Evolutionary conservation across 768 basidiomycete species (phyloP).

Genomic region (Psilocybe tampanensis): DNA sequence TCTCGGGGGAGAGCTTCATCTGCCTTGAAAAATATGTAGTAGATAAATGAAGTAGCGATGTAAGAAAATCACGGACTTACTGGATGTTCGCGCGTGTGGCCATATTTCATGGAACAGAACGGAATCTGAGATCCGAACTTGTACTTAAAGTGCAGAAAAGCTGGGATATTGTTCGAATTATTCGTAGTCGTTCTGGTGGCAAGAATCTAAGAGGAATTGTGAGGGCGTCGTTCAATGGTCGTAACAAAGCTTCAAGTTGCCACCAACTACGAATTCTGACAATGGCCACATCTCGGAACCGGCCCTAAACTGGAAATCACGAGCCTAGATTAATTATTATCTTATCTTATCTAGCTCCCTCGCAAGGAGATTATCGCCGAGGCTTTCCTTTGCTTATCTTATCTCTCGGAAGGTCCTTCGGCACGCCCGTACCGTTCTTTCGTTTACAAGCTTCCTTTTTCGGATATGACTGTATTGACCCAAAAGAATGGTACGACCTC

Average conservation of each 20-base stretch:
- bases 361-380: background rate
- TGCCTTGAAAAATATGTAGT: background rate
- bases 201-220: too few species aligned
- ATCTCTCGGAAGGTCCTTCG: background rate
- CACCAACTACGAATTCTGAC: too few species aligned
- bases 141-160: too few species aligned
- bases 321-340: background rate
- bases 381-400: background rate
- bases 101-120: background rate
- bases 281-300: background rate
- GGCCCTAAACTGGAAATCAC: background rate
- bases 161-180: too few species aligned
- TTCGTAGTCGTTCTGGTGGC: too few species aligned
- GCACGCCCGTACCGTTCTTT: conserved; percentile 8
- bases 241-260: too few species aligned
- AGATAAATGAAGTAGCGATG: background rate
- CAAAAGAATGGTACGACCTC: conserved; percentile 9
- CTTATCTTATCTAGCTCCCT: background rate
- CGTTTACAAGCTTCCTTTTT: conserved; percentile 10
- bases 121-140: too few species aligned
- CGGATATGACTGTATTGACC: background rate
- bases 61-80: background rate
- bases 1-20: conserved; percentile 10
- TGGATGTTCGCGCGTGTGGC: background rate
- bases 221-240: too few species aligned